Evolutionary conservation across 257 asterid genomes (phyloP), one percentile per base, ranked within the genome.

Genomic region (Lantana camara): DNA sequence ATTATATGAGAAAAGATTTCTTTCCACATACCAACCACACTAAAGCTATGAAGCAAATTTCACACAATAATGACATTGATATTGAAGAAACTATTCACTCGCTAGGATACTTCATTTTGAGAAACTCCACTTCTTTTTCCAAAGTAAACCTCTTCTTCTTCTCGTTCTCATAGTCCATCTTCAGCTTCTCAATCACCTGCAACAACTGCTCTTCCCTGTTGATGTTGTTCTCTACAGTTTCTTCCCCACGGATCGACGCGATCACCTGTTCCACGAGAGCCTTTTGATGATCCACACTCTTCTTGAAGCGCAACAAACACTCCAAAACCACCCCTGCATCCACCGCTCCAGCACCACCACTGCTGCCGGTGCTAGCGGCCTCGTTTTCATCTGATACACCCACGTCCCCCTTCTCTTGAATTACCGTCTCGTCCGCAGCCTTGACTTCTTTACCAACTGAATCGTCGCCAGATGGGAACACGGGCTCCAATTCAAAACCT

Each of bases 401-500:
- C 66, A 57, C 67, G 19, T 32, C 22, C 1, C 23, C 70, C 45
- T 64, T 65, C 24, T 80, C 90, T 60, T 54, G 71, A 42, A 72
- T 59, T 20, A 73, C 9, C 9, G 55, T 35, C 69, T 79, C 84
- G 7, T 63, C 85, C 32, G 65, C 79, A 22, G 71, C 72, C 3
- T 82, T 70, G 10, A 78, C 85, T 63, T 48, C 71, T 40, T 70
- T 80, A 17, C 15, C 20, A 7, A 14, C 48, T 17, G 3, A 1
- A 44, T 61, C 51, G 19, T 60, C 73, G 5, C 32, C 5, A n/a
- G 46, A 40, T 24, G 78, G 90, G 32, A 79, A 84, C n/a, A 91
- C 85, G 14, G 96, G 97, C n/a, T 82, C 89, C 64, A 90, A 8
- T 58, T 84, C 72, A 16, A 85, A 88, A 10, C 81, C 95, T 29